Conservation (phyloP, 169 alveolate species). For the Prorocentrum cordatum region DNA sequence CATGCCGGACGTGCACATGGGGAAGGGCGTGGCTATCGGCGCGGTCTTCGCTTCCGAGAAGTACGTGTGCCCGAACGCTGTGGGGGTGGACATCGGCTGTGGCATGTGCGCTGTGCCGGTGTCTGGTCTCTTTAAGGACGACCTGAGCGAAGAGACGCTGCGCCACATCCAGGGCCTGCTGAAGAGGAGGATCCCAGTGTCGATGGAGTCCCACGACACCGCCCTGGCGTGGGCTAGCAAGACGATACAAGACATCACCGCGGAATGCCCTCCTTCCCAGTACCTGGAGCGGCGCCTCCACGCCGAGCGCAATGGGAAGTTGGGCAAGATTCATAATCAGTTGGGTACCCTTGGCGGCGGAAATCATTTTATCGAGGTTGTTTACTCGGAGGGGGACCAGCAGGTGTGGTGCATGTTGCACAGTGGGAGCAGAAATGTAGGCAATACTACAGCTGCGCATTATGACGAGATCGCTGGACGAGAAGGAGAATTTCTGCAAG, state of each 20-base stretch:
- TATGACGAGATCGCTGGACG: constrained; percentile 70
- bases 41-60: constrained; percentile 29
- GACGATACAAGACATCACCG: constrained; percentile 32
- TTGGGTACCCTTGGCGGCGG: constrained; percentile 76
- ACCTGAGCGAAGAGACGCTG: constrained; percentile 43
- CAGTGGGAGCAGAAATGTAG: constrained; percentile 74
- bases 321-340: no score
- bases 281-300: constrained; percentile 26
- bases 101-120: constrained; percentile 74
- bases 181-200: background rate
- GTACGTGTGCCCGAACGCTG: constrained; percentile 75
- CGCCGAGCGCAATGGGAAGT: no score
- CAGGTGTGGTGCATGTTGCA: constrained; percentile 74
- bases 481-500: background rate
- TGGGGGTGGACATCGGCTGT: constrained; percentile 77
- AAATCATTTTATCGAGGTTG: constrained; percentile 74
- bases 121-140: constrained; percentile 59
- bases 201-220: constrained; percentile 71
- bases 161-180: constrained; percentile 29
- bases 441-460: constrained; percentile 74
- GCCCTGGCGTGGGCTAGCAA: constrained; percentile 58
- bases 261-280: constrained; percentile 19
- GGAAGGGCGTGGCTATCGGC: constrained; percentile 76
- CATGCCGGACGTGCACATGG: constrained; percentile 78
- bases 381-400: constrained; percentile 60